A percentile compares a stretch with the other conserved stretches of the same genome.
Evolutionary conservation across 805 yeast species (phyloP).

Genomic region (Kazachstania taianensis): DNA sequence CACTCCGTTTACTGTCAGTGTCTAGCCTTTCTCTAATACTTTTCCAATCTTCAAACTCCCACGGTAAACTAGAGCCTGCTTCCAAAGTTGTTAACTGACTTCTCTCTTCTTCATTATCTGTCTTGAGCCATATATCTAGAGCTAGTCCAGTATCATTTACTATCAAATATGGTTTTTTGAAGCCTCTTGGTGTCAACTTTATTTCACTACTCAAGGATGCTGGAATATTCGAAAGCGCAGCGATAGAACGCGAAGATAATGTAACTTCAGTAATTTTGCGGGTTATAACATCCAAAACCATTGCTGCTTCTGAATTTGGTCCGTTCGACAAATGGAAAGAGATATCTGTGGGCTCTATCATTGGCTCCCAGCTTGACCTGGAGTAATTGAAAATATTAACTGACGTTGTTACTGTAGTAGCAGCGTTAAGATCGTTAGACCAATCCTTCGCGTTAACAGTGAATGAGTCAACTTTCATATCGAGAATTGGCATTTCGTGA

Average conservation of each 20-base stretch:
- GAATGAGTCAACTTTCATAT: conserved; percentile 64
- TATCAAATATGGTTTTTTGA: conserved; percentile 72
- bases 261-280: conserved; percentile 70
- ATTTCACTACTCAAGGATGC: conserved; percentile 44
- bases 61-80: conserved; percentile 47
- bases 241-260: conserved; percentile 71
- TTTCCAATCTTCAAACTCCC: conserved; percentile 96
- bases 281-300: conserved; percentile 62
- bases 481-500: conserved; percentile 81
- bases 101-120: conserved; percentile 25
- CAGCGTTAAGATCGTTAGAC: conserved; percentile 74
- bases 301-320: conserved; percentile 35
- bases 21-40: conserved; percentile 69
- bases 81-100: conserved; percentile 29
- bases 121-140: conserved; percentile 73
- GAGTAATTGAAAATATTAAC: conserved; percentile 81
- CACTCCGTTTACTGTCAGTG: conserved; percentile 50
- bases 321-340: conserved; percentile 55
- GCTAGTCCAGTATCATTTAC: conserved; percentile 78
- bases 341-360: conserved; percentile 80
- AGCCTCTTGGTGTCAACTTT: conserved; percentile 56
- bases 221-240: conserved; percentile 60
- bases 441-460: conserved; percentile 62
- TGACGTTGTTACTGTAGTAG: conserved; percentile 50
- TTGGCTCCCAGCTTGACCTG: conserved; percentile 90